These are phyloP conservation scores for Lantana camara DNA, from an alignment of 257 asterid genomes.

Conservation along the genomic window DNA sequence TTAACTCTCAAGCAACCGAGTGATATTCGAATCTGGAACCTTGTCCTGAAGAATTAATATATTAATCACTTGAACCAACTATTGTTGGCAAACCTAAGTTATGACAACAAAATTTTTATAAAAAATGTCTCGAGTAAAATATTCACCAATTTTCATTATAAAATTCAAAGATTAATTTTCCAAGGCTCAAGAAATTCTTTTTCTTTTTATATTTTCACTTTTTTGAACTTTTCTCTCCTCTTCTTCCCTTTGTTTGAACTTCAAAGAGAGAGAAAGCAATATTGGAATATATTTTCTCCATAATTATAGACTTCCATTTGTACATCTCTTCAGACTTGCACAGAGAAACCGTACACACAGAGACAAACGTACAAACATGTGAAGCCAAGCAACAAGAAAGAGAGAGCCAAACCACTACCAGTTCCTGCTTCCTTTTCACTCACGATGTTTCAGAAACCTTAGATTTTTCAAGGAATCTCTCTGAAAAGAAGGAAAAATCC, in stretches of 20 bases:
- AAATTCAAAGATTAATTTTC: background rate
- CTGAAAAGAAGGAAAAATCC: slow-evolving; percentile 14
- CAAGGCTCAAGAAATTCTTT: slow-evolving; percentile 21
- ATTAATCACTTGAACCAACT: too few relatives aligned
- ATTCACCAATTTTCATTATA: slow-evolving; percentile 1
- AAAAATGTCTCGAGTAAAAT: background rate
- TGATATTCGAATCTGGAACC: too few relatives aligned
- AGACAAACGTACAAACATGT: slow-evolving; percentile 2
- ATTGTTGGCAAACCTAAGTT: too few relatives aligned
- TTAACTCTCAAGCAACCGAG: too few relatives aligned
- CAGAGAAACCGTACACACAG: slow-evolving; percentile 20
- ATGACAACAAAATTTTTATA: too few relatives aligned
- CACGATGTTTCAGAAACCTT: slow-evolving; percentile 28
- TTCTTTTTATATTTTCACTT: background rate
- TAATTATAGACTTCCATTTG: background rate
- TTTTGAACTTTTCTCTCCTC: background rate
- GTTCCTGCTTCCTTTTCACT: slow-evolving; percentile 7
- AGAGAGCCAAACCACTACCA: slow-evolving; percentile 20
- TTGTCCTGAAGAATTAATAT: too few relatives aligned
- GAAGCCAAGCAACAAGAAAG: slow-evolving; percentile 19
- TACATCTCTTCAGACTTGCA: slow-evolving; percentile 11
- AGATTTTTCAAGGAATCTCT: slow-evolving; percentile 25
- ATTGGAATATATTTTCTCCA: slow-evolving; percentile 12
- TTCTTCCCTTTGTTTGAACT: background rate
- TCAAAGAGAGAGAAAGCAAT: background rate